Conservation (phyloP, 176 grass and related monocot species). For the Triticum monococcum region DNA sequence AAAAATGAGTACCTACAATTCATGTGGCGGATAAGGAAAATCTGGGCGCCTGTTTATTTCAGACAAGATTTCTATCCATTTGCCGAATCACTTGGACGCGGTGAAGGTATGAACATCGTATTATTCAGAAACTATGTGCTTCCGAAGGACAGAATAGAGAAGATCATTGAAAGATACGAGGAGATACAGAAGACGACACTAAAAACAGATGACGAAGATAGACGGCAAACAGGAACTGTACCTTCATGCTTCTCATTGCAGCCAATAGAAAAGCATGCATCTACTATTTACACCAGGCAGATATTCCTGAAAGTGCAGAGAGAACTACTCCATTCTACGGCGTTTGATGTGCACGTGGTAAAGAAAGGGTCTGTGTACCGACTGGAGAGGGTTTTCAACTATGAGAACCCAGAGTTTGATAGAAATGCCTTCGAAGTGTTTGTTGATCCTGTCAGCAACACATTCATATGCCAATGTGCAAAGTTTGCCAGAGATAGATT, state of each 20-base stretch:
- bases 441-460: neutral
- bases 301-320: slow-evolving; percentile 30
- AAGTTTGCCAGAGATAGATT: slow-evolving; percentile 28
- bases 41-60: slow-evolving; percentile 35
- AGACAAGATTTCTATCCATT: slow-evolving; percentile 23
- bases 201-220: slow-evolving; percentile 11
- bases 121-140: slow-evolving; percentile 16
- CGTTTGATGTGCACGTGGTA: slow-evolving; percentile 8
- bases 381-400: slow-evolving; percentile 10
- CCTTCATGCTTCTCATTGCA: slow-evolving; percentile 12
- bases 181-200: slow-evolving; percentile 23
- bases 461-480: slow-evolving; percentile 19
- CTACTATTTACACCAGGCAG: slow-evolving; percentile 20
- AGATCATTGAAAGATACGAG: slow-evolving; percentile 13
- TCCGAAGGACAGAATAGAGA: slow-evolving; percentile 11
- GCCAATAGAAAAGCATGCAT: slow-evolving; percentile 18
- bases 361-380: neutral
- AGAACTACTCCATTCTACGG: slow-evolving; percentile 14
- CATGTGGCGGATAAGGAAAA: slow-evolving; percentile 28
- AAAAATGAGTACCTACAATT: slow-evolving; percentile 18
- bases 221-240: neutral
- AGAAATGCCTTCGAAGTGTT: slow-evolving; percentile 9
- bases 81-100: slow-evolving; percentile 7
- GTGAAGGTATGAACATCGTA: slow-evolving; percentile 9
- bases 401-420: neutral